These are phyloP conservation scores for Botrytis aclada DNA, from an alignment of 2,329 filamentous ascomycete species.

Conservation along the genomic window DNA sequence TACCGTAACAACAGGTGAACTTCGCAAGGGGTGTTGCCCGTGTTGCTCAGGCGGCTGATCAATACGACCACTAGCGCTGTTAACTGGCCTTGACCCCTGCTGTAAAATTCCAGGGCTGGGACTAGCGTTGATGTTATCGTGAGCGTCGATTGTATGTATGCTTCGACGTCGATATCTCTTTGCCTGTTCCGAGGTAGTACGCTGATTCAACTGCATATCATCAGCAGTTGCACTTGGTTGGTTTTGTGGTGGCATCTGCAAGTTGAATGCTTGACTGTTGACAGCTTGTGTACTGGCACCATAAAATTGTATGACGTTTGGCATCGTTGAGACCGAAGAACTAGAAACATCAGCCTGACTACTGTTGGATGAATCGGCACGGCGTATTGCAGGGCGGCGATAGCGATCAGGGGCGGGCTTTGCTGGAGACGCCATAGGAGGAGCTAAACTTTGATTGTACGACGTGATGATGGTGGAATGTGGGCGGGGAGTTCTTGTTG, in stretches of 20 bases:
- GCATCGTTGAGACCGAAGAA: conserved; percentile 51
- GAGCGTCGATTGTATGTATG: conserved; percentile 62
- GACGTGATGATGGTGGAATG: conserved; percentile 43
- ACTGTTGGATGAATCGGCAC: conserved; percentile 39
- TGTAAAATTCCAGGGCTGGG: conserved; percentile 26
- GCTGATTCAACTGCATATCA: conserved; percentile 52
- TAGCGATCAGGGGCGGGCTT: conserved; percentile 82
- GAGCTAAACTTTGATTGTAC: conserved; percentile 49
- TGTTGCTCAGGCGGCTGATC: conserved; percentile 37
- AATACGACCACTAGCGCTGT: conserved; percentile 34
- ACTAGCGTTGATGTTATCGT: conserved; percentile 24
- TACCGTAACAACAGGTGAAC: conserved; percentile 33
- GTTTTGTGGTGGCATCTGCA: conserved; percentile 34
- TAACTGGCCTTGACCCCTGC: conserved; percentile 34
- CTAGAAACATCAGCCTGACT: conserved; percentile 29
- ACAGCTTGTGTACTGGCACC: conserved; percentile 41
- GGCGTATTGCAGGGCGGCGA: conserved; percentile 60
- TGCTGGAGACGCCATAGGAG: conserved; percentile 46
- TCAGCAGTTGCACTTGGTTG: conserved; percentile 28
- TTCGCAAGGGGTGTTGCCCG: conserved; percentile 35
- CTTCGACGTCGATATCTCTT: conserved; percentile 80
- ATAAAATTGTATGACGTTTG: conserved; percentile 54
- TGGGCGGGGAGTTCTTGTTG: conserved; percentile 31
- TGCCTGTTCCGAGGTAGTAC: conserved; percentile 59
- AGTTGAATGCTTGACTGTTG: conserved; percentile 27